phyloP scores from a whole-genome alignment of 768 basidiomycete species.

The Rickenella mellea region DNA sequence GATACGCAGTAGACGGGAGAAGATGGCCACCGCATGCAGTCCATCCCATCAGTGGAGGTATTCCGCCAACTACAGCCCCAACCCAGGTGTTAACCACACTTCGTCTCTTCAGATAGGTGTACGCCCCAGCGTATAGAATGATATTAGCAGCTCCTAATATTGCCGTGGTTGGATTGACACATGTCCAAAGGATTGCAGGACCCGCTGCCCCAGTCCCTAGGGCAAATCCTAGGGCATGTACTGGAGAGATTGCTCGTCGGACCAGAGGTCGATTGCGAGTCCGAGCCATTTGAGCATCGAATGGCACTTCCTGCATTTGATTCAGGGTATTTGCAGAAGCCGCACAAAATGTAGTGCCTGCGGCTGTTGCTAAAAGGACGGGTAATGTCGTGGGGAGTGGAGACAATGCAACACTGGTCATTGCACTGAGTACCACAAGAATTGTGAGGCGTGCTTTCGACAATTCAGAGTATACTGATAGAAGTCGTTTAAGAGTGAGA shows the following conservation, averaged over 20 bases:
- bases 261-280: constrained; percentile 86
- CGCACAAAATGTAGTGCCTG: constrained; percentile 85
- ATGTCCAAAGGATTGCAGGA: constrained; percentile 64
- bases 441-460: constrained; percentile 78
- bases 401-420: constrained; percentile 88
- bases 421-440: constrained; percentile 80
- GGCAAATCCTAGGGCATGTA: constrained; percentile 81
- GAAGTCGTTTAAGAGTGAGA: constrained; percentile 41
- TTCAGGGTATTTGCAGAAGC: constrained; percentile 93
- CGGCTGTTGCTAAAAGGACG: constrained; percentile 74
- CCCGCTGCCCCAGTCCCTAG: constrained; percentile 69
- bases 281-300: constrained; percentile 93
- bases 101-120: constrained; percentile 88
- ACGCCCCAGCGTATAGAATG: constrained; percentile 80
- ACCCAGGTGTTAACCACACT: constrained; percentile 87
- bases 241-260: constrained; percentile 69
- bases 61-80: constrained; percentile 82
- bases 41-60: constrained; percentile 98
- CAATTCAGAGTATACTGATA: constrained; percentile 69
- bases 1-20: constrained; percentile 52
- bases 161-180: constrained; percentile 84
- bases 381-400: constrained; percentile 81
- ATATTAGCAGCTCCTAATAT: constrained; percentile 78
- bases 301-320: constrained; percentile 89
- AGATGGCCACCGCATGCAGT: constrained; percentile 82